Base-by-base conservation (phyloP, 805 yeast species). In the Yarrowia keelungensis region DNA sequence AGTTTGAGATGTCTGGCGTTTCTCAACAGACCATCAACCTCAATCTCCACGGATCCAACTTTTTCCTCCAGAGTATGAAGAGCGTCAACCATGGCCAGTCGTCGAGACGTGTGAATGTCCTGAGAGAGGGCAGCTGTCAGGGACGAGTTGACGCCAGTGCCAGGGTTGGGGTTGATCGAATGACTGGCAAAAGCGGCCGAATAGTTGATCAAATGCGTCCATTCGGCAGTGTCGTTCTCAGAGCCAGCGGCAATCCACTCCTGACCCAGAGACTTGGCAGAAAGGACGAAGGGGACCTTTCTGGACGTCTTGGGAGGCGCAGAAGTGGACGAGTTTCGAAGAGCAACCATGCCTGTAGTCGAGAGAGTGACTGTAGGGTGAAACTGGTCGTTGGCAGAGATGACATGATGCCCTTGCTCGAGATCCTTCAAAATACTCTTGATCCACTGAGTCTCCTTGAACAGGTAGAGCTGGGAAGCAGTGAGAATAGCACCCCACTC, bases 131-230 rank as follows among this genome's bases (percentile, higher is more conserved):
- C 45, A 5, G 47, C 67, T 9, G 64, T 41, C 38, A 56, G 11
- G 3, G 64, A 56, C 10, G 64, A 56, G 32, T 43, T 56, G 14
- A 53, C 32, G 4, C 62, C 62, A 5, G 62, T 42, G 2, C 65
- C 65, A 12, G 51, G 65, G 51, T 59, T 59, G 42, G 65, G 65
- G 43, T 59, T 59, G 35, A 59, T 59, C 8, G 78, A 72, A 64
- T 82, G 81, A 1, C 82, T 77, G 45, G 81, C 81, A 68, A 85
- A 75, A 0, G 88, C 81, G 0, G 87, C 81, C 8, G 85, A 78
- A 71, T 80, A 83, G 71, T 87, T 87, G 73, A 87, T 84, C 8
- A 84, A 76, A 42, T 79, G 80, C 47, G 88, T 81, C 93, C 93
- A 89, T 26, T 84, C 83, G n/a, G 77, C 74, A 76, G 84, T 78